Base-by-base conservation (phyloP, 2,329 filamentous ascomycete species). In the Fusarium sp. region DNA sequence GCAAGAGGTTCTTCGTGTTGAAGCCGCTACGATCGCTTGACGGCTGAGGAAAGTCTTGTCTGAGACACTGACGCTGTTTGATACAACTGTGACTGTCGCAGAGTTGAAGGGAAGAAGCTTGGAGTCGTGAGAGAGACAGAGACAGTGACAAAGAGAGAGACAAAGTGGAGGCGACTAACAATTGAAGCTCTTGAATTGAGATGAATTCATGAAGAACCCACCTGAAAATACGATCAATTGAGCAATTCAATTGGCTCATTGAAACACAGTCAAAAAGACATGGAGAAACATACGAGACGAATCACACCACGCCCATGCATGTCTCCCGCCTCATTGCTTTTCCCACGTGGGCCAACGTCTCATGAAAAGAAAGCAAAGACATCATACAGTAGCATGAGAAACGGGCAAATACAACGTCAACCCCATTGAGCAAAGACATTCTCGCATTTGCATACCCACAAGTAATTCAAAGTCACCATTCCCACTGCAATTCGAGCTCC, bases 11-110 rank as follows among this genome's bases (percentile, higher is more conserved):
- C n/a, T 51, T 65, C 63, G 17, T 28, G 28, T 26, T 52, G 56
- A 52, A 31, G 56, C 56, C 44, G 58, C 63, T 55, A 63, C 57
- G 57, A 12, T n/a, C 63, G 24, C 36, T 52, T 45, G 38, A 22
- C 6, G 38, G 59, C 31, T 17, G 45, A 42, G 56, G 42, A 38
- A 47, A 28, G 36, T 52, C 4, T 51, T 38, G 42, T 51, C 52
- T 54, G 68, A 68, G 68, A 72, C 70, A 58, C 45, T 60, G 64
- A 67, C 54, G 54, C 63, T 59, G 55, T 61, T 44, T 64, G 51
- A 60, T 57, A 72, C 62, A 54, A 18, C 49, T 39, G 11, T 60
- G 55, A 61, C 36, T 66, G 69, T 59, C 41, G 31, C 59, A 61
- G 36, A 61, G 36, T 44, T 59, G 24, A 64, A 67, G 38, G 59